Evolutionary conservation across 1,284 basidiomycete genomes (phyloP), one percentile per base, ranked within the genome.

Genomic region (Kwoniella shivajii): DNA sequence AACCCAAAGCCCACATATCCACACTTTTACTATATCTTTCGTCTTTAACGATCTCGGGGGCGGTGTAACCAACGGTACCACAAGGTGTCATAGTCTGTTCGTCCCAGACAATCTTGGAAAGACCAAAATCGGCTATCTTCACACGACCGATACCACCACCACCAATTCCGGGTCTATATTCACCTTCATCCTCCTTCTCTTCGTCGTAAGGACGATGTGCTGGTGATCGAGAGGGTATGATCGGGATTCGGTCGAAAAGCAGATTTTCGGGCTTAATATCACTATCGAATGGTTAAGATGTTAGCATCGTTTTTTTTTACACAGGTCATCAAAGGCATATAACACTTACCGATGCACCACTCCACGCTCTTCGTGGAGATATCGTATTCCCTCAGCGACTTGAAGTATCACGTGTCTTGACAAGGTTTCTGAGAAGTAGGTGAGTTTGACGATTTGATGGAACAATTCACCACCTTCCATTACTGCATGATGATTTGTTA

Each of bases 211-310:
- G 93, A 20, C 92, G 87, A 3, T 85, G 84, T 43, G 86, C 80
- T 0, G 87, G 83, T 47, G 84, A 80, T 70, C 88, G 88, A 4
- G 92, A 95, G 0, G 95, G 93, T 26, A 93, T 82, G 71, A 97
- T 90, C 22, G 92, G 91, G 77, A 98, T 96, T 34, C 87, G 85
- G 63, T 96, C 90, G 73, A 99, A 99, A 1, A 99, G 82, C 34
- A 99, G 80, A 77, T 99, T 99, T 73, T 99, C 96, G 0, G 96
- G 96, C 77, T 99, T 99, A 82, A 99, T 99, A 73, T 99, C 96
- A 42, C 82, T 82, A n/a, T 64, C 63, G 43, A 18, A 31, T n/a
- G 16, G 42, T 9, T 24, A 39, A 13, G 42, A n/a, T 10, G 36
- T 50, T 50, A 53, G 50, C 13, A 29, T 22, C 6, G 11, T 26